phyloP scores from a whole-genome alignment of 106 monocot species.

The Cymbidium sinense region DNA sequence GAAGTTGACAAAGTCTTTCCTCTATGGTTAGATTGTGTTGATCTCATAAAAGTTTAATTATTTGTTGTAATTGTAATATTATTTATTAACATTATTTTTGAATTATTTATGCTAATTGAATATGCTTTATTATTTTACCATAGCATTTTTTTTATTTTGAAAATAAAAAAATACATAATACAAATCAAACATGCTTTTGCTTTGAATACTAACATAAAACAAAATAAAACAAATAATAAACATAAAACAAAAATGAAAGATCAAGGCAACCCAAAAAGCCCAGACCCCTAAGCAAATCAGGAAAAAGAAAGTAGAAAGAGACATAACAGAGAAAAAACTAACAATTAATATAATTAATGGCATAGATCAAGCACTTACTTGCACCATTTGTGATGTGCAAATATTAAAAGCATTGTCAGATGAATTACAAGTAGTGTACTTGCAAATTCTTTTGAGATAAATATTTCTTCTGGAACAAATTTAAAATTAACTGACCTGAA shows the following conservation, averaged over 20 bases:
- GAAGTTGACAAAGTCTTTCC: background rate
- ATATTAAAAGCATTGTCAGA: conserved; percentile 59
- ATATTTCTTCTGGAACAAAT: conserved; percentile 84
- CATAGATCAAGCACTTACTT: conserved; percentile 48
- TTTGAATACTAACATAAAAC: background rate
- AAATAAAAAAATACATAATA: background rate
- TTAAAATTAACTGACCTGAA: conserved; percentile 98
- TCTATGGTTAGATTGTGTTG: background rate
- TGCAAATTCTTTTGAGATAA: conserved; percentile 84
- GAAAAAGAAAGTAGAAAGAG: background rate
- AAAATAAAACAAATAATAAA: background rate
- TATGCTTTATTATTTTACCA: background rate
- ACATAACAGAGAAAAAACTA: background rate
- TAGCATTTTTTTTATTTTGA: background rate
- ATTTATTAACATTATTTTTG: background rate
- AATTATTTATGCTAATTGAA: background rate
- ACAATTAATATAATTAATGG: background rate
- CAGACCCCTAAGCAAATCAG: background rate
- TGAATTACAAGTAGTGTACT: conserved; percentile 59
- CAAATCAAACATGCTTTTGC: background rate
- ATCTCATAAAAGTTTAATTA: background rate
- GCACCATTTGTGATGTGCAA: conserved; percentile 86
- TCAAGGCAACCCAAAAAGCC: too few species aligned
- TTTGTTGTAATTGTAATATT: background rate
- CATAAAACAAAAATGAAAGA: background rate